These are phyloP conservation scores for Penicillium dipodomyicola DNA, from an alignment of 495 filamentous ascomycete species.

Conservation along the genomic window DNA sequence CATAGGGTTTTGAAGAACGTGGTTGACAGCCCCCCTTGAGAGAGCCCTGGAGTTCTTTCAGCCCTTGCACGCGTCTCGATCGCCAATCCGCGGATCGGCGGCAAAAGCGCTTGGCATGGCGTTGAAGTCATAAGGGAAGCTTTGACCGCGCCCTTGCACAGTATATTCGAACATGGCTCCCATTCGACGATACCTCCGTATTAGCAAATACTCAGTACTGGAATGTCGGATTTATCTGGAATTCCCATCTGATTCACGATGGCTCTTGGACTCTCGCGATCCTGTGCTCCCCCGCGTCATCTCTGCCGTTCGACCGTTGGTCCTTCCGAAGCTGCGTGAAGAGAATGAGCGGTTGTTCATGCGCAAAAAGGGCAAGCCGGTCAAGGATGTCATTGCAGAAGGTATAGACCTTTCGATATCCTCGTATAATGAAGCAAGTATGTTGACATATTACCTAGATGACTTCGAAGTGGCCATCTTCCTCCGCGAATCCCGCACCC, in stretches of 20 bases:
- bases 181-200: constrained; percentile 77
- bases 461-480: constrained; percentile 95
- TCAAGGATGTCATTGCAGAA: constrained; percentile 83
- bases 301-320: constrained; percentile 74
- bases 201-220: constrained; percentile 84
- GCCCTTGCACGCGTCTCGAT: constrained; percentile 5
- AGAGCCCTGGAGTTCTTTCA: not conserved
- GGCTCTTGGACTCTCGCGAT: constrained; percentile 70
- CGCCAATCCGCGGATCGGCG: constrained; percentile 17
- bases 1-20: not conserved
- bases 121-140: constrained; percentile 12
- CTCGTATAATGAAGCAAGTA: not conserved
- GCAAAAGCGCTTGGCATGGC: constrained; percentile 12
- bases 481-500: constrained; percentile 80
- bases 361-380: constrained; percentile 66
- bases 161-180: constrained; percentile 61
- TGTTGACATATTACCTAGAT: constrained; percentile 51
- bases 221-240: constrained; percentile 96
- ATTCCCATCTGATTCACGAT: constrained; percentile 75
- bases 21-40: constrained; percentile 1
- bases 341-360: constrained; percentile 64
- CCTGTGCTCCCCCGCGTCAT: constrained; percentile 79
- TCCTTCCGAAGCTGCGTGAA: constrained; percentile 86
- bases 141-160: constrained; percentile 9
- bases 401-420: constrained; percentile 48